phyloP scores from a whole-genome alignment of 2,329 filamentous ascomycete genomes.

The Arachnomyces sp. region DNA sequence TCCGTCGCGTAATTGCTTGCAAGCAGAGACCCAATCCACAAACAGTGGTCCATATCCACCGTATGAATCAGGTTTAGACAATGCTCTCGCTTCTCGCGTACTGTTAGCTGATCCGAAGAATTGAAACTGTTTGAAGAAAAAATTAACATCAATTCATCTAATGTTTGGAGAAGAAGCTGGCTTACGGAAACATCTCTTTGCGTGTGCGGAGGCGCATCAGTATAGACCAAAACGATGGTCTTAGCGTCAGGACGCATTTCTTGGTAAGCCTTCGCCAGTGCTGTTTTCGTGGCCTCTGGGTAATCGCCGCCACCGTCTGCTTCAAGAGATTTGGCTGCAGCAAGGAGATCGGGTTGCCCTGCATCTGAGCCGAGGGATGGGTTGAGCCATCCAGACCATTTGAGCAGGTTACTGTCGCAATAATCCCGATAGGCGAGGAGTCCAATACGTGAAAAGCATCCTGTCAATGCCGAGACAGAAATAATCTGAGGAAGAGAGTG shows the following conservation, averaged over 20 bases:
- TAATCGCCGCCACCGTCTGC: conserved; percentile 34
- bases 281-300: conserved; percentile 45
- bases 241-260: conserved; percentile 43
- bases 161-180: too few relatives aligned
- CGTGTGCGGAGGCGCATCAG: conserved; percentile 45
- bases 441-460: conserved; percentile 45
- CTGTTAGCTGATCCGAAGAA: too few relatives aligned
- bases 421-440: conserved; percentile 48
- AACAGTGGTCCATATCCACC: conserved; percentile 31
- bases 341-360: conserved; percentile 27
- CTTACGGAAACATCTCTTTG: conserved; percentile 18
- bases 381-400: conserved; percentile 46
- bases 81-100: conserved; percentile 20
- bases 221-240: conserved; percentile 44
- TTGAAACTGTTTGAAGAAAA: too few relatives aligned
- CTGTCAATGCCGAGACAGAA: conserved; percentile 42
- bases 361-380: conserved; percentile 6
- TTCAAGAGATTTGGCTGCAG: conserved; percentile 27
- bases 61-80: conserved; percentile 17
- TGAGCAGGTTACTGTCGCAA: conserved; percentile 24
- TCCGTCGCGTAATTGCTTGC: conserved; percentile 26
- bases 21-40: conserved; percentile 39
- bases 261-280: conserved; percentile 40
- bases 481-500: conserved; percentile 46
- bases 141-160: too few relatives aligned